Conservation (phyloP, 345 rosid species). For the Balakata baccata region DNA sequence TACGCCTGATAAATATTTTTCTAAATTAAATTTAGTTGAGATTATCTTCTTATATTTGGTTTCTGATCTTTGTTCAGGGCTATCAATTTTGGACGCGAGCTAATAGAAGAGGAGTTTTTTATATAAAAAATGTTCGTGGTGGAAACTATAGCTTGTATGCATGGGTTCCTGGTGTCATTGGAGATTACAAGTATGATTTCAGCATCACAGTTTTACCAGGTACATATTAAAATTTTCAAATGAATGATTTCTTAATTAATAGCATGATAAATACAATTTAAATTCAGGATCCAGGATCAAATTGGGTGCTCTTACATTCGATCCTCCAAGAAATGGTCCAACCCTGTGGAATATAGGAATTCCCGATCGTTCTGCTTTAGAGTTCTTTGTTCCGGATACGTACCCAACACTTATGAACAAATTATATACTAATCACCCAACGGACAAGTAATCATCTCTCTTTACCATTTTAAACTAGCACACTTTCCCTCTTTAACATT, state of each 20-base stretch:
- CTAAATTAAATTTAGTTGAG: too few species aligned
- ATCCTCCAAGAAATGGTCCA: constrained; percentile 66
- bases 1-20: too few species aligned
- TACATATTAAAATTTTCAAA: constrained; percentile 8
- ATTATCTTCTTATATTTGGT: not conserved
- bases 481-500: too few species aligned
- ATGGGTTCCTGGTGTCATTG: constrained; percentile 68
- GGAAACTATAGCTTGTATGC: constrained; percentile 71
- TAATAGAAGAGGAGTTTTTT: constrained; percentile 48
- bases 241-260: not conserved
- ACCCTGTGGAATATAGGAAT: constrained; percentile 83
- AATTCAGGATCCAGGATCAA: constrained; percentile 41
- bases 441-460: constrained; percentile 30
- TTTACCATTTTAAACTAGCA: not conserved
- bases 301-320: constrained; percentile 40
- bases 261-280: not conserved
- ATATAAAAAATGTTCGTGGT: constrained; percentile 50
- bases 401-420: constrained; percentile 48
- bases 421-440: constrained; percentile 17
- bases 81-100: constrained; percentile 87
- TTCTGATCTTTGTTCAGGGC: constrained; percentile 43
- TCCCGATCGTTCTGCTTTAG: constrained; percentile 76
- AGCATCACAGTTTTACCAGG: constrained; percentile 53
- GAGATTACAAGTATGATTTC: constrained; percentile 49
- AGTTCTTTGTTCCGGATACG: constrained; percentile 66